Percentiles rank a stretch among this genome's conserved stretches.
Evolutionary conservation across 225 moss, liverwort and hornwort species (phyloP).

Genomic region (Pseudoscleropodium purum): DNA sequence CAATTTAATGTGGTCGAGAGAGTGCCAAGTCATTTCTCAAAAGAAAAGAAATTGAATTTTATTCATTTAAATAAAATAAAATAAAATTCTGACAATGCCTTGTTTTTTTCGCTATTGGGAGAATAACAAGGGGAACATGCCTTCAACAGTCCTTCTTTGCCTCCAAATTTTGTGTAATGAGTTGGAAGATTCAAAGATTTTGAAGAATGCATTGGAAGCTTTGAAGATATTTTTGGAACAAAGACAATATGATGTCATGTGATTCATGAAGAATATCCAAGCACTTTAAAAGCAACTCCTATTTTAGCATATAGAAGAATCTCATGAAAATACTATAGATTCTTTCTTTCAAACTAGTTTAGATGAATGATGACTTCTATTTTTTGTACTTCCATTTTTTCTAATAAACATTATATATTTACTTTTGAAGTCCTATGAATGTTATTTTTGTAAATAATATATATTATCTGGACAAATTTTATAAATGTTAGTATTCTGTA

Average conservation of each 20-base stretch:
- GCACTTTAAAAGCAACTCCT: neutral
- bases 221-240: neutral
- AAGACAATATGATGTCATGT: neutral
- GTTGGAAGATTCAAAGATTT: fast-evolving
- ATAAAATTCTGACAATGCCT: too few relatives aligned
- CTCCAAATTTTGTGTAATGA: too few relatives aligned
- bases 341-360: neutral
- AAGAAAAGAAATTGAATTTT: too few relatives aligned
- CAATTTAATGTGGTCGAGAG: too few relatives aligned
- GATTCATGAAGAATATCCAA: neutral
- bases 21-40: too few relatives aligned
- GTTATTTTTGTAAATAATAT: neutral
- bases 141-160: too few relatives aligned
- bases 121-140: too few relatives aligned
- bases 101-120: too few relatives aligned
- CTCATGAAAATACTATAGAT: neutral
- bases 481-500: too few relatives aligned
- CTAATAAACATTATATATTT: neutral
- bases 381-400: neutral
- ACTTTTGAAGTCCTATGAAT: neutral
- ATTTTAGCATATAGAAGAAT: neutral
- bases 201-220: neutral
- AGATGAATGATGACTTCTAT: neutral
- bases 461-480: neutral
- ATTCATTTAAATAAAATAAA: too few relatives aligned